Conservation (phyloP, 208 protist species). For the Borovskyia barvae region DNA sequence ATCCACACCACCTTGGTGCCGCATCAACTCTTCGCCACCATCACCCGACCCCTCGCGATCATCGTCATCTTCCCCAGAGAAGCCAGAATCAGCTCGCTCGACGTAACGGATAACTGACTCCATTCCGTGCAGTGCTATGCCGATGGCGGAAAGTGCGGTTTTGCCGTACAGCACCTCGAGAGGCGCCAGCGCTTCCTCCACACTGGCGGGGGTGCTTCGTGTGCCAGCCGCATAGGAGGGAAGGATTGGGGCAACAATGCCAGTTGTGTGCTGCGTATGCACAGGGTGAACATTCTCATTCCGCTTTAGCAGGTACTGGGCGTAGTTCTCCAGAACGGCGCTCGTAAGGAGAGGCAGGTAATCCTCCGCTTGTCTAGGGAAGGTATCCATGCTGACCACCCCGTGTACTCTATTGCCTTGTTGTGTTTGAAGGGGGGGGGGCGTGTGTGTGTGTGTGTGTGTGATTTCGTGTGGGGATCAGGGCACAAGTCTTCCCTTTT, state of each 20-base stretch:
- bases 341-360: constrained; percentile 38
- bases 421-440: no score
- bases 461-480: no score
- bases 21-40: neutral
- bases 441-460: no score
- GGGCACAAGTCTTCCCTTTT: no score
- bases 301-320: constrained; percentile 25
- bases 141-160: constrained; percentile 68
- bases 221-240: no score
- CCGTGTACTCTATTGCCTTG: no score
- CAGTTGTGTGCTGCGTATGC: no score
- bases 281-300: neutral
- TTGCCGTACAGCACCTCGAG: constrained; percentile 76
- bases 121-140: constrained; percentile 69
- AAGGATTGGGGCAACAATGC: no score
- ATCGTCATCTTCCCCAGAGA: neutral
- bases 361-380: constrained; percentile 18
- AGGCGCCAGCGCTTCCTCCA: constrained; percentile 67
- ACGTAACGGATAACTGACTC: constrained; percentile 70
- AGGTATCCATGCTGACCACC: constrained; percentile 7
- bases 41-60: neutral
- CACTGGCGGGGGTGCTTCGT: neutral
- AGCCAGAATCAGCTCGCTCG: constrained; percentile 4
- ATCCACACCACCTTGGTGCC: neutral
- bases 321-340: constrained; percentile 39